Evolutionary conservation across 805 yeast species (phyloP).

Genomic region (Zygotorulaspora sp.): DNA sequence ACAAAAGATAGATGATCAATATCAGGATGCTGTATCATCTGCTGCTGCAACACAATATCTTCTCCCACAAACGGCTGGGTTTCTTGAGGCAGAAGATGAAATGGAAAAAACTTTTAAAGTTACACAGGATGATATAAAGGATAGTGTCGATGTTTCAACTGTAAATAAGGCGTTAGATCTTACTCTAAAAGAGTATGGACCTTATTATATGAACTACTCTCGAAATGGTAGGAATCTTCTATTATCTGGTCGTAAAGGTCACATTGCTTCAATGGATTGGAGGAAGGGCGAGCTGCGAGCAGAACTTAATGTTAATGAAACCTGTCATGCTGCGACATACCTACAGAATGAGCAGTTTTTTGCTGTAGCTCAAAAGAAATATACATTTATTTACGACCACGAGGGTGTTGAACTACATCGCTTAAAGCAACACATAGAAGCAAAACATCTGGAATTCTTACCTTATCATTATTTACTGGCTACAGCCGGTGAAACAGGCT

Average conservation of each 20-base stretch:
- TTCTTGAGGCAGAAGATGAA: constrained; percentile 82
- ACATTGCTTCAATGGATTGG: constrained; percentile 96
- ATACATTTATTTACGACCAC: constrained; percentile 86
- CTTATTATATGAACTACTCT: constrained; percentile 76
- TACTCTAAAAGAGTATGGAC: constrained; percentile 74
- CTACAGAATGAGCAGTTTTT: constrained; percentile 88
- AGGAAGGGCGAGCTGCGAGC: constrained; percentile 75
- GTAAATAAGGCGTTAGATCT: constrained; percentile 71
- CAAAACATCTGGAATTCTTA: constrained; percentile 74
- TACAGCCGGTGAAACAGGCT: constrained; percentile 87
- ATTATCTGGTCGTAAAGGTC: constrained; percentile 88
- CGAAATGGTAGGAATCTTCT: constrained; percentile 83
- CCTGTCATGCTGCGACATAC: constrained; percentile 85
- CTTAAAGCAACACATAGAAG: constrained; percentile 83
- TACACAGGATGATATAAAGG: constrained; percentile 70
- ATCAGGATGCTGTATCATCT: constrained; percentile 69
- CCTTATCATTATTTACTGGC: constrained; percentile 89
- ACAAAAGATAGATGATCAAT: constrained; percentile 63
- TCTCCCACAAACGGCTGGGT: constrained; percentile 80
- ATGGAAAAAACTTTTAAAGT: constrained; percentile 90
- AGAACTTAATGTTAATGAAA: constrained; percentile 82
- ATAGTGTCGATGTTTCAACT: constrained; percentile 72
- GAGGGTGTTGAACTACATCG: constrained; percentile 90
- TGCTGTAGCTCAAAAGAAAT: constrained; percentile 96
- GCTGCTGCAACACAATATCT: constrained; percentile 86